Conservation (phyloP, 768 basidiomycete species). For the Lactifluus subvellereus region DNA sequence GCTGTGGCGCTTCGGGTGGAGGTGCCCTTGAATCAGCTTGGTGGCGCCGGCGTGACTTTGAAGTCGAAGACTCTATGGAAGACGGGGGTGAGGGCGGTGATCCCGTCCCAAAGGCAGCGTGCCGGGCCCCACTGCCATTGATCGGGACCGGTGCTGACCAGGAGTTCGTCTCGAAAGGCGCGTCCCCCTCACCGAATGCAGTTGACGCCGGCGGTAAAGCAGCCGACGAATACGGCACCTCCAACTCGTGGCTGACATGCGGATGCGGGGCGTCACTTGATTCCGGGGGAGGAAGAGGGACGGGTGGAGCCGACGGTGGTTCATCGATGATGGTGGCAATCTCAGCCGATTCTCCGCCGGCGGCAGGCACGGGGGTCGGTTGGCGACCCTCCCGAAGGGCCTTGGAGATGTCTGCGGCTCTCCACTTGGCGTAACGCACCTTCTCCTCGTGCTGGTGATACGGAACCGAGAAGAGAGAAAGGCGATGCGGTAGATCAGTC, state of each 20-base stretch:
- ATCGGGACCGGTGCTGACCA: conserved; percentile 17
- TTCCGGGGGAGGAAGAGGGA: conserved; percentile 27
- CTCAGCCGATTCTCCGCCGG: conserved; percentile 31
- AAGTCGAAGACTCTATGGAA: conserved; percentile 5
- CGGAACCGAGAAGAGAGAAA: neutral
- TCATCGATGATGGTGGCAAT: conserved; percentile 23
- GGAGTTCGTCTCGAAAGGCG: conserved; percentile 1
- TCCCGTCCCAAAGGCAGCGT: neutral
- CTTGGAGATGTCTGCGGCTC: conserved; percentile 91
- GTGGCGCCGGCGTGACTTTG: conserved; percentile 3
- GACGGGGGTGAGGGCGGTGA: conserved; percentile 3
- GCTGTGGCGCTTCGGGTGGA: neutral
- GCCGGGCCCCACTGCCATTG: neutral
- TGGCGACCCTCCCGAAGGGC: conserved; percentile 90
- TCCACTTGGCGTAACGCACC: conserved; percentile 94
- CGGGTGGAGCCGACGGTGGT: conserved; percentile 20
- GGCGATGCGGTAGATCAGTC: neutral
- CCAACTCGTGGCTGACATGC: conserved; percentile 3
- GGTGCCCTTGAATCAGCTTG: neutral
- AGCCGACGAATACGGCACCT: neutral
- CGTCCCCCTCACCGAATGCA: neutral
- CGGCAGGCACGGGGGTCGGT: conserved; percentile 75
- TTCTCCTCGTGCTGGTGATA: conserved; percentile 74
- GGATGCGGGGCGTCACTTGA: neutral
- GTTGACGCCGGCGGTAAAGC: neutral